Percentiles rank a stretch among this genome's conserved stretches.
Conservation (phyloP, 768 basidiomycete genomes). For the Agaricus sinodeliciosus region DNA sequence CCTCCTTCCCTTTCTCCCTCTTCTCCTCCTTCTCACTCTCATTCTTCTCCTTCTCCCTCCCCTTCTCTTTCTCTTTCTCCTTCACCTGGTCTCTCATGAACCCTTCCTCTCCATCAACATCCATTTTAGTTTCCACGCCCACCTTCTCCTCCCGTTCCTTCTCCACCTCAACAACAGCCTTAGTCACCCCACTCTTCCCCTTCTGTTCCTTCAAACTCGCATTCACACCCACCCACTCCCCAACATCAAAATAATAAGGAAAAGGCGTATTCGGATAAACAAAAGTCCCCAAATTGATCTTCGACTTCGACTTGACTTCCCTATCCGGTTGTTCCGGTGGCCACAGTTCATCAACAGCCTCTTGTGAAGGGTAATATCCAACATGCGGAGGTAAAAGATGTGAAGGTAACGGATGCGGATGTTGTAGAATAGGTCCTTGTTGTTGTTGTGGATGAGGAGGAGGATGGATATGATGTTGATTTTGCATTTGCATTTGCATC, state of each 20-base stretch:
- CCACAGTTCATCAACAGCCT: constrained; percentile 7
- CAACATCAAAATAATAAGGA: constrained; percentile 44
- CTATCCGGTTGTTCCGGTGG: constrained; percentile 9
- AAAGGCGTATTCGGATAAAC: constrained; percentile 54
- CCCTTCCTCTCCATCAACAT: not conserved
- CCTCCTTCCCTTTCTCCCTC: constrained; percentile 14
- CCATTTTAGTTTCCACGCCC: constrained; percentile 10
- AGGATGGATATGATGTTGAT: constrained; percentile 7
- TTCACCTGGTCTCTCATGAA: constrained; percentile 8
- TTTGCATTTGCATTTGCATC: constrained; percentile 7
- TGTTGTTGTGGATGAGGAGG: constrained; percentile 10
- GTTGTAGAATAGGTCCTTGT: constrained; percentile 6
- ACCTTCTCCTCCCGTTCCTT: constrained; percentile 14
- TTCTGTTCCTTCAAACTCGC: constrained; percentile 13
- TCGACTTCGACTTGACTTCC: constrained; percentile 20
- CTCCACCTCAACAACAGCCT: constrained; percentile 13
- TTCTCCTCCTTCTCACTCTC: constrained; percentile 16
- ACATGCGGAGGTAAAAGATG: constrained; percentile 1
- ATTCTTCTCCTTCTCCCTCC: constrained; percentile 11
- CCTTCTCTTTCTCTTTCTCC: constrained; percentile 15
- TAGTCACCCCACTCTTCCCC: constrained; percentile 13
- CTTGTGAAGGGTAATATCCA: constrained; percentile 7
- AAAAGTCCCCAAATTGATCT: constrained; percentile 47
- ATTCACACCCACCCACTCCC: constrained; percentile 13
- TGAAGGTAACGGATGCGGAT: not conserved